Evolutionary conservation across 805 yeast species (phyloP).

Genomic region (Saccharomycopsis guyanensis): DNA sequence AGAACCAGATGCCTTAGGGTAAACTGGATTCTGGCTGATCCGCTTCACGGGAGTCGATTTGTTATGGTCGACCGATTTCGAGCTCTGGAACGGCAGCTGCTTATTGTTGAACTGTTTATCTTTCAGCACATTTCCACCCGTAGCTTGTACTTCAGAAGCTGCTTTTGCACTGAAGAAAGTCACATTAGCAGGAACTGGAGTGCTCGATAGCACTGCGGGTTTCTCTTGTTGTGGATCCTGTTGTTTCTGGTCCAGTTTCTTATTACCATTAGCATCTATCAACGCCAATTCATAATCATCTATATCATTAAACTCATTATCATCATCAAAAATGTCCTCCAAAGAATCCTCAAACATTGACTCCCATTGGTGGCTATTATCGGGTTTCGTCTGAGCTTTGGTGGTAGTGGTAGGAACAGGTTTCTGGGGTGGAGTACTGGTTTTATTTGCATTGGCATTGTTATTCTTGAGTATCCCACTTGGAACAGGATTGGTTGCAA

Average conservation of each 20-base stretch:
- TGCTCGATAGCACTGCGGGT: neutral
- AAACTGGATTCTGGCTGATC: constrained; percentile 17
- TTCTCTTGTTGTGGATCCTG: neutral
- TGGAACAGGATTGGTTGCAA: neutral
- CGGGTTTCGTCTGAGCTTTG: neutral
- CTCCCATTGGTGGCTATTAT: constrained; percentile 20
- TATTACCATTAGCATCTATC: constrained; percentile 9
- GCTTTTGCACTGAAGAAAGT: constrained; percentile 59
- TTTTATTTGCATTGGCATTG: neutral
- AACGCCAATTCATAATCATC: constrained; percentile 26
- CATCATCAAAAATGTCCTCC: constrained; percentile 43
- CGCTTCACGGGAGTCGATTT: constrained; percentile 59
- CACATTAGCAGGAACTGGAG: constrained; percentile 22
- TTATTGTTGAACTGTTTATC: constrained; percentile 43
- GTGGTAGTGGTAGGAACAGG: too few relatives aligned
- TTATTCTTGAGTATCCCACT: neutral
- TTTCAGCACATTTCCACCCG: constrained; percentile 29
- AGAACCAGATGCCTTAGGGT: constrained; percentile 4
- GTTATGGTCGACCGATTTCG: constrained; percentile 51
- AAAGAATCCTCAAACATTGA: constrained; percentile 43
- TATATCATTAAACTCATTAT: constrained; percentile 29
- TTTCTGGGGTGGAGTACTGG: neutral
- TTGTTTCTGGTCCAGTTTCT: too few relatives aligned
- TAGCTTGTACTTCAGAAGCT: constrained; percentile 48
- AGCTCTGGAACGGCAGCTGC: neutral